Percentiles rank a stretch among this genome's conserved stretches.
These are phyloP conservation scores for Amylocystis lapponica DNA, from an alignment of 768 basidiomycete species.

Conservation along the genomic window DNA sequence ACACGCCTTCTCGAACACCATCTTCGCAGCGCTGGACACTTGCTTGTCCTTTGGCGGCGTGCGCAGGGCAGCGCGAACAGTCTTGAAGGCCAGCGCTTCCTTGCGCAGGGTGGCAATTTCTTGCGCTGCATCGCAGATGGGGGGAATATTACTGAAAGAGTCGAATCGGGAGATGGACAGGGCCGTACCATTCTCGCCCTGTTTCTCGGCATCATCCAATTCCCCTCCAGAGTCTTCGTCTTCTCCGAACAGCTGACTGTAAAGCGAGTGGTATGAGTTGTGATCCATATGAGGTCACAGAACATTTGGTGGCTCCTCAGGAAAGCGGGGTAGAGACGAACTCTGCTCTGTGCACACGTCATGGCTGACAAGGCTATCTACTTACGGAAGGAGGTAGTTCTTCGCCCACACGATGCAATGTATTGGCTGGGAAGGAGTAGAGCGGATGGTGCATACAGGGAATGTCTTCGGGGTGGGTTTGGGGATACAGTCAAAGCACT, in stretches of 20 bases:
- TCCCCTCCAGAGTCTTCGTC: slow-evolving; percentile 80
- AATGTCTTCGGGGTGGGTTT: slow-evolving; percentile 93
- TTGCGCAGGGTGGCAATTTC: slow-evolving; percentile 88
- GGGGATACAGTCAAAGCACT: slow-evolving; percentile 95
- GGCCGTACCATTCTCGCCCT: slow-evolving; percentile 83
- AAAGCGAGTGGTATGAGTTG: neutral
- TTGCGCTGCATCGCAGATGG: slow-evolving; percentile 51
- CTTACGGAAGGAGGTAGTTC: slow-evolving; percentile 89
- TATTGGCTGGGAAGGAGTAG: slow-evolving; percentile 94
- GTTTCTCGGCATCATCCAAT: slow-evolving; percentile 86
- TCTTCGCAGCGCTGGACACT: slow-evolving; percentile 45
- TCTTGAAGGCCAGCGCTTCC: slow-evolving; percentile 83
- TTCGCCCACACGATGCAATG: slow-evolving; percentile 99
- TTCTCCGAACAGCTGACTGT: slow-evolving; percentile 90
- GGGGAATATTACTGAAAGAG: slow-evolving; percentile 1
- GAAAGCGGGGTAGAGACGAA: too few species aligned
- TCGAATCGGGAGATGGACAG: neutral
- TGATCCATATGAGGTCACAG: too few species aligned
- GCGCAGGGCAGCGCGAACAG: slow-evolving; percentile 68
- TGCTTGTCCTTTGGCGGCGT: slow-evolving; percentile 25
- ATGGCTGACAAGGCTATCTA: neutral
- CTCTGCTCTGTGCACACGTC: too few species aligned
- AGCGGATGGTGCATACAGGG: slow-evolving; percentile 96
- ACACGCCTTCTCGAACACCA: slow-evolving; percentile 79
- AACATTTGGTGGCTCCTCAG: neutral